Base-by-base conservation (phyloP, 1,284 basidiomycete species). In the Moniliella sp. region DNA sequence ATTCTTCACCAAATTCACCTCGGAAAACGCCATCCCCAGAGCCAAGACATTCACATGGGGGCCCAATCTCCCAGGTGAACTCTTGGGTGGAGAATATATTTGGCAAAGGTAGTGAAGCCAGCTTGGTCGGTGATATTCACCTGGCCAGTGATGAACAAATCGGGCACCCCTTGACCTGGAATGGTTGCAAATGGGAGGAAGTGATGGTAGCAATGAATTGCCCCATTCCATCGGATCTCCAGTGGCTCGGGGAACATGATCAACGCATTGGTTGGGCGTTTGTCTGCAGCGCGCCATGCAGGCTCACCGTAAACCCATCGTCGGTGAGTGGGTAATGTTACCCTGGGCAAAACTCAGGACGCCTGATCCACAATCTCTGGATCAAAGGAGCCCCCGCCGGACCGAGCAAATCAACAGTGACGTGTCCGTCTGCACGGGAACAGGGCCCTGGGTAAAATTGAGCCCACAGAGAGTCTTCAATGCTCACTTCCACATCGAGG, bases 51-150 rank as follows among this genome's bases (percentile, higher is more conserved):
- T 68, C 30, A 79, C 66, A 19, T 65, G 69, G 25, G 66, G 43
- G 0, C 75, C 74, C 72, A 30, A 80, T 72, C 2, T 67, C 73
- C 76, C 77, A 79, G 7, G 68, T 67, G 49, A 79, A 79, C 34
- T 58, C 64, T 8, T 68, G 66, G 39, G 48, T 77, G 73, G 26
- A 78, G 62, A 37, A 78, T 58, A 59, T 67, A 74, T 1, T 66
- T 72, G 1, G 76, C 69, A 50, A 76, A 78, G 9, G 65, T 61
- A 1, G 75, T 74, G 53, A 79, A 80, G 35, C 25, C 42, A 5
- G 26, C 37, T 2, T 51, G 32, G 36, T 61, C 38, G 25, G 51
- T 58, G 40, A 62, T 62, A 11, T 42, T 50, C 25, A 59, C 33
- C 35, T 39, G 35, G 30, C 48, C 56, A 21, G 28, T 67, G 0